Conservation (phyloP, 257 asterid species). For the Gentiana straminea region DNA sequence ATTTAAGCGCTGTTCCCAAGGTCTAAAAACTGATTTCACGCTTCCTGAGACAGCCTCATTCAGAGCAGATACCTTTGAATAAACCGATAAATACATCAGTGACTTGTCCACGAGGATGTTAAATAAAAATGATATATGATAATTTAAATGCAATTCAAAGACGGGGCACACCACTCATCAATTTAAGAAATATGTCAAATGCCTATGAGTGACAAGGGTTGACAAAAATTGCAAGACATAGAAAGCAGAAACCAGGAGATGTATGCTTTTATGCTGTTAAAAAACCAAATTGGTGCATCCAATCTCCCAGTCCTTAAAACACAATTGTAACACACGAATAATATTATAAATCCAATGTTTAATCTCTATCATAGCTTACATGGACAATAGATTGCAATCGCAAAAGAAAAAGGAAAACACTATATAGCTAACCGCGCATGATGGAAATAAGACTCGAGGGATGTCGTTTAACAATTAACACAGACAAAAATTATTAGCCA, state of each 20-base stretch:
- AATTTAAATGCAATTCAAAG: not conserved
- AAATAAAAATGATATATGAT: not conserved
- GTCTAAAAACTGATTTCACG: constrained; percentile 75
- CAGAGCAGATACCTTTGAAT: constrained; percentile 68
- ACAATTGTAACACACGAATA: no score
- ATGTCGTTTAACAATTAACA: no score
- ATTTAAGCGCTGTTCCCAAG: constrained; percentile 91
- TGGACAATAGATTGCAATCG: no score
- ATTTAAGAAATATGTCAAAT: not conserved
- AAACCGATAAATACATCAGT: not conserved
- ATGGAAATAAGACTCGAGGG: no score
- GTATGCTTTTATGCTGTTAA: no score
- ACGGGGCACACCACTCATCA: not conserved
- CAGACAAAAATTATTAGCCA: no score
- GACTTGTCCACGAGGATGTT: not conserved
- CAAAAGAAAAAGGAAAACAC: no score
- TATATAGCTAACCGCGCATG: no score
- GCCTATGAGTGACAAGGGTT: not conserved
- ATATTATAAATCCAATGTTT: no score
- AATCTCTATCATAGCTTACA: no score
- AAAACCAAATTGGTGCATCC: no score
- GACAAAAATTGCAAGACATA: not conserved
- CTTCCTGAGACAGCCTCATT: constrained; percentile 90
- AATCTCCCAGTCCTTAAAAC: no score
- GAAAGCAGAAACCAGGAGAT: not conserved